Base-by-base conservation (phyloP, 805 yeast genomes). In the Brettanomyces naardenensis region DNA sequence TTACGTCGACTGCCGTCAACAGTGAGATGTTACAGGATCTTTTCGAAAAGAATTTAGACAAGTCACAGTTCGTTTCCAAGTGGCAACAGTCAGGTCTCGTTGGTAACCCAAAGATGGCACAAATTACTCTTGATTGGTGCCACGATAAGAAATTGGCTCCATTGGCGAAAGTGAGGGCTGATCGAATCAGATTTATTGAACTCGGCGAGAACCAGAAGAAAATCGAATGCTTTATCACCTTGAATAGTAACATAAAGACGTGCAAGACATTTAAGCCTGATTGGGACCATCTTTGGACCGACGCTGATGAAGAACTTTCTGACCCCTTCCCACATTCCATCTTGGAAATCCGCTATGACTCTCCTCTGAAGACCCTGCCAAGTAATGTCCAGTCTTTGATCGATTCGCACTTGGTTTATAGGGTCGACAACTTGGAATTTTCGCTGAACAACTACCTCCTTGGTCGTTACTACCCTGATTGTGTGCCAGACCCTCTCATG, bases 381-480 rank as follows among this genome's bases (percentile, higher is more conserved):
- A 35, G 44, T 1, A 54, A 63, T 48, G 47, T 77, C 6, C 49
- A 49, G 29, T 56, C 62, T 5, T 51, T 78, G 21, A 57, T 63
- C 19, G 44, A 56, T 19, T 70, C 79, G 4, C 78, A 73, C 49
- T 52, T 77, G 15, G 66, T 73, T 11, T 65, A 64, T 49, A 59
- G 62, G 26, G 69, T 75, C 30, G 68, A 69, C 36, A 55, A 54
- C 14, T 41, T 56, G 21, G 53, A 56, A 31, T 60, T 60, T 38
- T 54, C 57, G 14, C 10, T 60, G 21, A 54, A 56, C 40, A 62
- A 62, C 39, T 62, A 52, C 39, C 31, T 60, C 5, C 42, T 52
- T 35, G 44, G 49, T 27, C 45, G 46, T 38, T 50, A 56, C 36
- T 50, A 42, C 28, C 40, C 51, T 9, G 40, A 46, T 6, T 23